phyloP scores from a whole-genome alignment of 1,284 basidiomycete genomes.

The Somion occarium region DNA sequence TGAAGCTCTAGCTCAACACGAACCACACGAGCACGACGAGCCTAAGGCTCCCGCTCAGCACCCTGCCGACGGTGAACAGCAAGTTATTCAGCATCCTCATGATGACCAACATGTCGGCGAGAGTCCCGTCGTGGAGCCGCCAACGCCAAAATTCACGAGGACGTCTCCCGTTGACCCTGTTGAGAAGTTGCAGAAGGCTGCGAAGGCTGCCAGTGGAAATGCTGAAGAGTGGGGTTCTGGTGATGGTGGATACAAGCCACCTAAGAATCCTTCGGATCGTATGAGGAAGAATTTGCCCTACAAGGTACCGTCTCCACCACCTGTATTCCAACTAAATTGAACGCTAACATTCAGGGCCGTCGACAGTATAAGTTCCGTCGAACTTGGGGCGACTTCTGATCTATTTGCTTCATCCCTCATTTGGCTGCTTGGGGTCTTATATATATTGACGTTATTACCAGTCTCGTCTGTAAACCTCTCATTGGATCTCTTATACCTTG shows the following conservation, averaged over 20 bases:
- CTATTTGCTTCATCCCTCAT: conserved; percentile 11
- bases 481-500: conserved; percentile 1
- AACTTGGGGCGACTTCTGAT: conserved; percentile 78
- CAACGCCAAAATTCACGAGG: conserved; percentile 44
- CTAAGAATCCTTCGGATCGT: conserved; percentile 62
- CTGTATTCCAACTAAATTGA: conserved; percentile 21
- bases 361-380: conserved; percentile 86
- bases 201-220: conserved; percentile 35
- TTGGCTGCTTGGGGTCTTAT: conserved; percentile 2
- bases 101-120: conserved; percentile 11
- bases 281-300: conserved; percentile 79
- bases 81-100: conserved; percentile 20
- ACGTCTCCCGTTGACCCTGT: conserved; percentile 57
- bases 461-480: background rate
- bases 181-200: conserved; percentile 58
- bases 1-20: conserved; percentile 55
- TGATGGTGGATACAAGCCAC: conserved; percentile 69
- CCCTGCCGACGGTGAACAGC: conserved; percentile 19
- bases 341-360: conserved; percentile 42
- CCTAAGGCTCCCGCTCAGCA: conserved; percentile 13
- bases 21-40: conserved; percentile 21
- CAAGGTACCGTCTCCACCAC: conserved; percentile 53
- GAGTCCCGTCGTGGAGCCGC: conserved; percentile 10
- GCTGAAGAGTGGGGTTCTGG: conserved; percentile 72
- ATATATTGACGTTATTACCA: background rate